Percentiles rank a stretch among this genome's conserved stretches.
phyloP scores from a whole-genome alignment of 352 stramenopile species.

The Phytophthora melonis region DNA sequence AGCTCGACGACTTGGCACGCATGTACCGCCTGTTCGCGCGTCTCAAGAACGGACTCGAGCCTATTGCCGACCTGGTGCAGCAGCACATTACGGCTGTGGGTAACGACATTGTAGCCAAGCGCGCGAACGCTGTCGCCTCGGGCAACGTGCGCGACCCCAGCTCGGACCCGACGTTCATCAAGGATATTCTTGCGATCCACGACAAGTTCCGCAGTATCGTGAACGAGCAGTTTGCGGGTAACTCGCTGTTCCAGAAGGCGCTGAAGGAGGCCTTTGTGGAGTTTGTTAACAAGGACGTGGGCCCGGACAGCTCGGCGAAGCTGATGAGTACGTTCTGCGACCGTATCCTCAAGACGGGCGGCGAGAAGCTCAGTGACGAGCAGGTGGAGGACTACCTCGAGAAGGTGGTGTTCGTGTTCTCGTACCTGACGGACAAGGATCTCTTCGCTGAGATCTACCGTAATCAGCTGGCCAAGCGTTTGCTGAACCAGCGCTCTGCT shows the following conservation, averaged over 20 bases:
- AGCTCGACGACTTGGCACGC: conserved; percentile 96
- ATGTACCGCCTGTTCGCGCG: conserved; percentile 99
- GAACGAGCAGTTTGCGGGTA: conserved; percentile 96
- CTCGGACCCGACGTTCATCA: conserved; percentile 97
- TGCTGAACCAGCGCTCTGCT: conserved; percentile 98
- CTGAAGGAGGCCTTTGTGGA: conserved; percentile 99
- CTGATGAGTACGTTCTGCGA: conserved; percentile 99
- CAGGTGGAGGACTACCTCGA: conserved; percentile 98
- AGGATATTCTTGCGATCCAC: conserved; percentile 97
- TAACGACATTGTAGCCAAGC: conserved; percentile 90
- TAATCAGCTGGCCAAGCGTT: conserved; percentile 98
- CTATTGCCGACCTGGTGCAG: conserved; percentile 97
- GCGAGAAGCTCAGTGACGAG: conserved; percentile 97
- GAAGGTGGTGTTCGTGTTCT: conserved; percentile 99
- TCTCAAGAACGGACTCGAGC: conserved; percentile 96
- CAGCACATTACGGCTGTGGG: conserved; percentile 94
- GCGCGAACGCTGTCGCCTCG: conserved; percentile 88
- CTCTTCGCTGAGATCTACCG: conserved; percentile 99
- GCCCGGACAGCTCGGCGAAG: conserved; percentile 97
- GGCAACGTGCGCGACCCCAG: conserved; percentile 93
- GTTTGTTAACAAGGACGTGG: conserved; percentile 99
- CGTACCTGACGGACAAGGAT: conserved; percentile 99
- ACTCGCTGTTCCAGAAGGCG: conserved; percentile 99
- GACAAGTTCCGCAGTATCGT: conserved; percentile 98
- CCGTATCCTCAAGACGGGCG: conserved; percentile 98